Evolutionary conservation across 2,329 filamentous ascomycete genomes (phyloP), one percentile per base, ranked within the genome.

Genomic region (Phoma sp.): DNA sequence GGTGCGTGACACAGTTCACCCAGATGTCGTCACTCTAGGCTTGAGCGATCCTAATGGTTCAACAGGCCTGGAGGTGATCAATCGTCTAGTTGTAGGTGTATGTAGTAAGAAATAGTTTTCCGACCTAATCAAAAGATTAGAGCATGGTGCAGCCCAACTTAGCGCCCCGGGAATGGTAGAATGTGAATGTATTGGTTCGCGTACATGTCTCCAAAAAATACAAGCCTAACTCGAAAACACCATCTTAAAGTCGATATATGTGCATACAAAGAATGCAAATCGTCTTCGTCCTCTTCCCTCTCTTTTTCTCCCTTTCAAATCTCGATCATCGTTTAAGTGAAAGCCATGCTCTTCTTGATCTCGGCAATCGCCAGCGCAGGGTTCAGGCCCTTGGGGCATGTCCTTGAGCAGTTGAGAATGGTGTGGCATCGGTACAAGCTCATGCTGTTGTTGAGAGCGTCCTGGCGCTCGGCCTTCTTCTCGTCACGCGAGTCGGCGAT

Each of bases 401-500:
- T 96, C 78, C 92, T 85, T 65, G 93, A 93, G 87, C 93, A 99
- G 86, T 99, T 99, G 69, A 99, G 87, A 75, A 99, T 99, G 61
- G 95, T 99, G 84, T 99, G 95, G 85, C 95, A 99, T 73, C 95
- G 87, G 85, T 99, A 99, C 78, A 99, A 77, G 79, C 90, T 96
- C 95, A 99, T 99, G 75, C 90, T 95, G 86, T 99, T 99, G 80
- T 99, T 93, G 68, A 99, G 84, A 55, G 90, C 90, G 63, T 88
- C 87, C 85, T 95, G 95, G 76, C 95, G 89, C 84, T 96, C 87
- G 54, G 84, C 87, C 70, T 84, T 96, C 78, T 86, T 87, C 86
- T 97, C 90, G 76, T 99, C 95, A 78, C 95, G 89, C 36, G 91
- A 96, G 77, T 99, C 95, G 73, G 88, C 90, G 65, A 99, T 84